Percentiles rank a stretch among this genome's conserved stretches.
Evolutionary conservation across 2,329 filamentous ascomycete species (phyloP).

Genomic region (Talaromyces albobiverticillius): DNA sequence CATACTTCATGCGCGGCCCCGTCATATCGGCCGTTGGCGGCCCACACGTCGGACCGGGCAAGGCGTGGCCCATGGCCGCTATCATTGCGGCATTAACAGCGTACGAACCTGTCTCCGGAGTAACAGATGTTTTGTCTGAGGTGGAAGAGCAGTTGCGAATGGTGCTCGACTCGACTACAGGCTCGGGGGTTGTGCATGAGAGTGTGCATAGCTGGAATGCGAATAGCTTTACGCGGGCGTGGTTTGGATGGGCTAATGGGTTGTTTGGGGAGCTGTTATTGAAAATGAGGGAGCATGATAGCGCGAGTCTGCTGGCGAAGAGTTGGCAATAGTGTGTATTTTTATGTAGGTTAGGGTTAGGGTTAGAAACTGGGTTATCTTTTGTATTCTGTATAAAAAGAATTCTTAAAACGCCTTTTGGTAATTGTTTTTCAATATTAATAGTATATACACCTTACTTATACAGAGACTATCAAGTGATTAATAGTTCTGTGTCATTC

Average conservation of each 20-base stretch:
- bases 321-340: background rate
- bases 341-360: too few relatives aligned
- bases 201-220: background rate
- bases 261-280: background rate
- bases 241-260: constrained; percentile 1
- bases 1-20: background rate
- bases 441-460: too few relatives aligned
- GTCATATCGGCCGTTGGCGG: background rate
- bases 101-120: background rate
- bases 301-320: background rate
- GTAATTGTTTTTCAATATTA: too few relatives aligned
- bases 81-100: background rate
- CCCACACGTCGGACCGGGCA: background rate
- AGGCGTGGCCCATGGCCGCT: background rate
- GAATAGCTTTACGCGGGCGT: background rate
- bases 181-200: background rate
- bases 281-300: background rate
- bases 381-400: too few relatives aligned
- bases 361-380: too few relatives aligned
- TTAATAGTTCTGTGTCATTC: too few relatives aligned
- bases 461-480: too few relatives aligned
- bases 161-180: background rate
- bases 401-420: too few relatives aligned
- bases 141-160: background rate
- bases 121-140: background rate